Evolutionary conservation across 1,284 basidiomycete genomes (phyloP).

Genomic region (Rugosomyces carneus): DNA sequence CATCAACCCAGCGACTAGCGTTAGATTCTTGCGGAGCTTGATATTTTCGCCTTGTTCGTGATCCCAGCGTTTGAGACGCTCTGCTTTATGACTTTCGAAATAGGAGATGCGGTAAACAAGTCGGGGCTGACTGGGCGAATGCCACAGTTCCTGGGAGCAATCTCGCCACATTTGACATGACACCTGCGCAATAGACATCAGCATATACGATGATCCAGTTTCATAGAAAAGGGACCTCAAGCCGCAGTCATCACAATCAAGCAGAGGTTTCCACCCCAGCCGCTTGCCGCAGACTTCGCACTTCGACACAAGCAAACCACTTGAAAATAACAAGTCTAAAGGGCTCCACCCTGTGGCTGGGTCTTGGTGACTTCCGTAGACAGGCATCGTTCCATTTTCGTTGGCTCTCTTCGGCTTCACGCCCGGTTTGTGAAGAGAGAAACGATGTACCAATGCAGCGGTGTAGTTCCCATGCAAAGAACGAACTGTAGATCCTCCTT

Average conservation of each 20-base stretch:
- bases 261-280: slow-evolving; percentile 77
- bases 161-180: slow-evolving; percentile 79
- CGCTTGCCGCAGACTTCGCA: slow-evolving; percentile 81
- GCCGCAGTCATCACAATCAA: slow-evolving; percentile 88
- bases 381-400: slow-evolving; percentile 28
- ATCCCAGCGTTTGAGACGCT: slow-evolving; percentile 22
- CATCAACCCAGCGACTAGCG: neutral
- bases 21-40: slow-evolving; percentile 20
- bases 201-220: neutral
- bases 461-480: slow-evolving; percentile 35
- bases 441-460: slow-evolving; percentile 67
- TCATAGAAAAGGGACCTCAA: slow-evolving; percentile 41
- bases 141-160: slow-evolving; percentile 73
- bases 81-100: slow-evolving; percentile 30
- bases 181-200: slow-evolving; percentile 40
- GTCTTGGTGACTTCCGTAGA: slow-evolving; percentile 19
- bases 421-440: slow-evolving; percentile 78
- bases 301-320: slow-evolving; percentile 60
- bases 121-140: slow-evolving; percentile 36
- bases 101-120: slow-evolving; percentile 27
- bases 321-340: slow-evolving; percentile 71
- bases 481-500: slow-evolving; percentile 63
- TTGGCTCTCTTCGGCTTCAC: slow-evolving; percentile 44
- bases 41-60: slow-evolving; percentile 21
- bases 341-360: slow-evolving; percentile 57